Base-by-base conservation (phyloP, 306 rosid genomes). In the Pachyrhizus erosus region DNA sequence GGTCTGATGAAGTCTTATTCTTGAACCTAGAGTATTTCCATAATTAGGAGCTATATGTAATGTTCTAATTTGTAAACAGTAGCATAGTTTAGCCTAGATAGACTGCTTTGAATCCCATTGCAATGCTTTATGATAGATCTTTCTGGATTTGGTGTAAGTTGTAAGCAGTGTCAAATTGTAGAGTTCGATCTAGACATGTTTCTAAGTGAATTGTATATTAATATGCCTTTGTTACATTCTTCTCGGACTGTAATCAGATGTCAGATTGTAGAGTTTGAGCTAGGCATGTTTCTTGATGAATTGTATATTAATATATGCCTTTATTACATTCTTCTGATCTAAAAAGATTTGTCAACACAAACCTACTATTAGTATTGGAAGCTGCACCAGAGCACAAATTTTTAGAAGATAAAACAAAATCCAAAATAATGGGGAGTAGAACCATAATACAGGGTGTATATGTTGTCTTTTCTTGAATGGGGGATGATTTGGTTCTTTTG, bases 1-100 rank as follows among this genome's bases (percentile, higher is more conserved):
- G 98, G 99, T 17, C 77, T 96, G 84, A 92, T 92, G 67, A 93
- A 91, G 85, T 91, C 98, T 42, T 87, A 67, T 82, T 89, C 97
- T 72, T 95, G 88, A 91, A 80, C 43, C 26, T 15, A 74, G 72
- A 15, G 83, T 31, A 27, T 75, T 62, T 78, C 75, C 76, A 27
- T 31, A 37, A 72, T 29, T 27, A 62, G 74, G 42, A 17, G 31
- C 11, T 37, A 34, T 52, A 51, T 54, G 10, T 33, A 39, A 23
- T 74, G 89, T 20, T 85, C 82, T 84, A 69, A 65, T 73, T 87
- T 79, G 87, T 82, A 52, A 79, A 84, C 76, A 31, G 71, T 73
- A 88, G 91, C 76, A 55, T 80, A 82, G 82, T 60, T 70, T 14
- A 20, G 49, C 60, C 70, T 82, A 74, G 80, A 73, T 81, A 76